phyloP scores from a whole-genome alignment of 1,284 basidiomycete genomes.

The Cystobasidium pallidum region DNA sequence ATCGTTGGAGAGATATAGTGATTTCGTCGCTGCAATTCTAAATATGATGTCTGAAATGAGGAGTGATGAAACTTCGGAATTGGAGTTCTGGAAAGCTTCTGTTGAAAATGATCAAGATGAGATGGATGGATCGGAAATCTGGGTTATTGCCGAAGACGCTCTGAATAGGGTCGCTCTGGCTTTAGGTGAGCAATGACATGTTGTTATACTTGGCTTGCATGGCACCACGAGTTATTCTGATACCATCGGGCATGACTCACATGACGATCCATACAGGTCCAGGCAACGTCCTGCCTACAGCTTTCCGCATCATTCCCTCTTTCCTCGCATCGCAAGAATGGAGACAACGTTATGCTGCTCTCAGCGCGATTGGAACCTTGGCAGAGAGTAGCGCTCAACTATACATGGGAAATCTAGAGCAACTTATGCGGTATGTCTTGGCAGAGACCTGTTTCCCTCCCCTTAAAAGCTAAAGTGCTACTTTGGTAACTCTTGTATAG shows the following conservation, averaged over 20 bases:
- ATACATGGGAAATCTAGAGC: conserved; percentile 17
- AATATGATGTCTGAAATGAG: conserved; percentile 26
- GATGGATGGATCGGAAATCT: conserved; percentile 1
- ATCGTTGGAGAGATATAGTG: conserved; percentile 1
- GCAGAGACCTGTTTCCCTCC: not conserved
- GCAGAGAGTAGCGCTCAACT: conserved; percentile 29
- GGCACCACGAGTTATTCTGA: too few species aligned
- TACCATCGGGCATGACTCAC: not conserved
- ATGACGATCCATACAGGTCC: not conserved
- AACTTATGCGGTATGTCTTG: conserved; percentile 27
- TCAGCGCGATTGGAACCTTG: conserved; percentile 39
- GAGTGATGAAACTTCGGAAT: conserved; percentile 16
- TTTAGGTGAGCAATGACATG: conserved; percentile 35
- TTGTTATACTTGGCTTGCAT: too few species aligned
- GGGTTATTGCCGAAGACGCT: conserved; percentile 30
- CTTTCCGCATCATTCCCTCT: conserved; percentile 30
- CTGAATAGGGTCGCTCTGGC: conserved; percentile 32
- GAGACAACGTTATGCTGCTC: conserved; percentile 30
- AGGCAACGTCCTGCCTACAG: conserved; percentile 7
- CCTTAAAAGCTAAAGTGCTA: not conserved
- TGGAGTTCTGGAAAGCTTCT: conserved; percentile 29
- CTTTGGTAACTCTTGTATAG: not conserved
- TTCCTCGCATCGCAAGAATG: conserved; percentile 18
- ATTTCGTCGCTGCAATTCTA: conserved; percentile 2
- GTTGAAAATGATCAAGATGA: conserved; percentile 29